Evolutionary conservation across 345 rosid species (phyloP).

Genomic region (Cardamine occulta): DNA sequence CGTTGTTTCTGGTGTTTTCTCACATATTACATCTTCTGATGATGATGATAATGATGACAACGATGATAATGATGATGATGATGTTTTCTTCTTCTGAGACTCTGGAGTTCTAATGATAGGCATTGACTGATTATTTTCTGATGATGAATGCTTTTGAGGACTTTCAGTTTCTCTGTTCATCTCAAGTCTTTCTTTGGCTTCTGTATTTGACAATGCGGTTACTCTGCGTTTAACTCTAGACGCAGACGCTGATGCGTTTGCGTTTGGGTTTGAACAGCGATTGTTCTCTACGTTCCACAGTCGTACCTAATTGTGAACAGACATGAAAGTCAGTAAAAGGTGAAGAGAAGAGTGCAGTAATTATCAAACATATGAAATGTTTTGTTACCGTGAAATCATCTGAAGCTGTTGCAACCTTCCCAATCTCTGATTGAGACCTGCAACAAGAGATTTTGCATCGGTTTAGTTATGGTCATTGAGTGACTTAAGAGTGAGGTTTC

Average conservation of each 20-base stretch:
- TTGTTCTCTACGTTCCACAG: conserved; percentile 67
- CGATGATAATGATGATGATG: conserved; percentile 5
- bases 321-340: conserved; percentile 9
- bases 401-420: conserved; percentile 76
- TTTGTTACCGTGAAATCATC: conserved; percentile 80
- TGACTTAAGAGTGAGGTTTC: neutral
- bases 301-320: conserved; percentile 56
- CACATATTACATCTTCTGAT: conserved; percentile 44
- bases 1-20: conserved; percentile 61
- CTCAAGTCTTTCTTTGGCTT: conserved; percentile 50
- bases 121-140: conserved; percentile 35
- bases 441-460: conserved; percentile 1
- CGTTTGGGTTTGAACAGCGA: conserved; percentile 44
- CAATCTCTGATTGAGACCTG: conserved; percentile 71
- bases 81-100: conserved; percentile 48
- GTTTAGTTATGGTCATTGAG: conserved; percentile 1
- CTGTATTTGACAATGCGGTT: conserved; percentile 57
- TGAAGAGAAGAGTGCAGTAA: neutral
- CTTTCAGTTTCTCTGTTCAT: conserved; percentile 43
- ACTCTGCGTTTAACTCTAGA: conserved; percentile 73
- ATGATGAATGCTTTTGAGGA: conserved; percentile 39
- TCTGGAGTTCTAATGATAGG: conserved; percentile 59
- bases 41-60: conserved; percentile 8
- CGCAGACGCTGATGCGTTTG: conserved; percentile 26
- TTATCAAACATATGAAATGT: neutral